Base-by-base conservation (phyloP, 2,329 filamentous ascomycete genomes). In the Talaromyces funiculosus region DNA sequence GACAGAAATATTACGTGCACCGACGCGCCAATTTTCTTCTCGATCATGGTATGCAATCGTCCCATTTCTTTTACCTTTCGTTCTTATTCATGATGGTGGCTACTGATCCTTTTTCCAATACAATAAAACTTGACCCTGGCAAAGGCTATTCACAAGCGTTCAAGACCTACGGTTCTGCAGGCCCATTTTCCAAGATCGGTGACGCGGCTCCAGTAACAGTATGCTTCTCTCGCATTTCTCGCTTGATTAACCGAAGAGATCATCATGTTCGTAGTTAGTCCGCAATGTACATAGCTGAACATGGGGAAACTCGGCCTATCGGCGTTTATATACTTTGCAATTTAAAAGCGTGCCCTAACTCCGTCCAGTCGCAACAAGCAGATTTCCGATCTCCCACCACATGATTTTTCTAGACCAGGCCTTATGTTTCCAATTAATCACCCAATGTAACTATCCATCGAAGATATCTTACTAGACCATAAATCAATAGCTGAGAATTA, bases 1-100 rank as follows among this genome's bases (percentile, higher is more conserved):
- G 67, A n/a, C 62, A 67, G 40, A 65, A 40, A 35, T 69, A 69
- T 55, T 69, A 69, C 45, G 62, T 61, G 57, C 67, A 69, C 57
- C 64, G 66, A 24, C 64, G 65, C 53, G 63, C 65, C 38, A 65
- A 63, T 37, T 69, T 68, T 26, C 67, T 67, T 7, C 67, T 65
- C 20, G 67, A 69, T 43, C 67, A 68, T 62, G 67, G 66, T 68
- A 45, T 5, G 45, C n/a, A 12, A 31, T 33, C 2, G 0, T 26
- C 8, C 1, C 26, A 14, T 64, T 63, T 63, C n/a, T 14, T 38
- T 29, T 24, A 18, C 53, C 18, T 9, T 9, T 45, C n/a, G 8
- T 12, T 33, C 5, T 24, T 33, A 18, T 22, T 22, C 3, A 6
- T 29, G 14, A 18, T 29, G 16, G 26, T 40, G 8, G 2, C 53